phyloP scores from a whole-genome alignment of 2,329 filamentous ascomycete genomes.

The Phoma sp. region DNA sequence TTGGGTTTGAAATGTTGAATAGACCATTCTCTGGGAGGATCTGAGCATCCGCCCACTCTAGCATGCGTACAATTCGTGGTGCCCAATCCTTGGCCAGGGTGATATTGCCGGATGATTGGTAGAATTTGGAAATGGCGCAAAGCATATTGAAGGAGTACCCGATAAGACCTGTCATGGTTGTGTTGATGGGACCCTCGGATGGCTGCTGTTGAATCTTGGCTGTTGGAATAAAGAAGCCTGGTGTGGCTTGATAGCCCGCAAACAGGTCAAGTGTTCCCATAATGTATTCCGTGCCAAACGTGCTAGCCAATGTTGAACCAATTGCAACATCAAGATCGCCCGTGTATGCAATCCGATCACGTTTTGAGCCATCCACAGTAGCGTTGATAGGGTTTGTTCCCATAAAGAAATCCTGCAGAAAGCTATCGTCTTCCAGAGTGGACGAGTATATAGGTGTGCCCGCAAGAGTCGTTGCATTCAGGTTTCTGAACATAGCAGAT shows the following conservation, averaged over 20 bases:
- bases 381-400: conserved; percentile 42
- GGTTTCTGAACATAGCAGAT: conserved; percentile 32
- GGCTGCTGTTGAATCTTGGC: conserved; percentile 41
- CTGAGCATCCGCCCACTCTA: conserved; percentile 46
- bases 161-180: conserved; percentile 42
- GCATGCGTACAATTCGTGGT: conserved; percentile 34
- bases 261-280: conserved; percentile 37
- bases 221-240: conserved; percentile 43
- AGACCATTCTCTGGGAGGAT: conserved; percentile 17
- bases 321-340: conserved; percentile 43
- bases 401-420: conserved; percentile 44
- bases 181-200: conserved; percentile 14
- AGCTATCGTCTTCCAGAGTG: conserved; percentile 32
- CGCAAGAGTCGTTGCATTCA: conserved; percentile 10
- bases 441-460: conserved; percentile 29
- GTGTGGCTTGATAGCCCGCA: conserved; percentile 35
- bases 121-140: conserved; percentile 36
- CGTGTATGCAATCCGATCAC: conserved; percentile 43
- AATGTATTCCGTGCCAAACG: conserved; percentile 32
- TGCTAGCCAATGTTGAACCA: conserved; percentile 29
- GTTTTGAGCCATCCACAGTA: conserved; percentile 46
- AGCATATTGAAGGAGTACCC: conserved; percentile 45
- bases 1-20: conserved; percentile 35
- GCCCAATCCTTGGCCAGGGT: conserved; percentile 37
- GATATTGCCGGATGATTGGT: conserved; percentile 36